Base-by-base conservation (phyloP, 2,329 filamentous ascomycete genomes). In the Stemphylium beticola region DNA sequence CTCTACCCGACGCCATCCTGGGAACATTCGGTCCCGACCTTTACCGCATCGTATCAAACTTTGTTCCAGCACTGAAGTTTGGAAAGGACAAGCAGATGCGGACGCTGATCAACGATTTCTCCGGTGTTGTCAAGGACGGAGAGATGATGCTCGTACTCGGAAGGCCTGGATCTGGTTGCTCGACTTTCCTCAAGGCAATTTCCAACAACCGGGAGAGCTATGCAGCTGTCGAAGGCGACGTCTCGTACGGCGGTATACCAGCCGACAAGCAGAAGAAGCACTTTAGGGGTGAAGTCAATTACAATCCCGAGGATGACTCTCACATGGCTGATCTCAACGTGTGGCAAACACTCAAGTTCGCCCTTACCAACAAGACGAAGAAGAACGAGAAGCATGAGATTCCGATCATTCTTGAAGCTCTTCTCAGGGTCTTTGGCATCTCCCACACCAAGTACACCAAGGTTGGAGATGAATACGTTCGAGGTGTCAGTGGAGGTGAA, bases 11-110 rank as follows among this genome's bases (percentile, higher is more conserved):
- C 60, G 90, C 90, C 2, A 81, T 93, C 33, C 58, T 92, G 4
- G 89, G 89, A 18, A 92, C 90, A 0, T 93, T 95, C 70, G 91
- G 91, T 0, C 90, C 90, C 0, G 91, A 93, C 72, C 77, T 93
- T 1, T 93, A 91, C 71, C 82, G 79, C 18, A 76, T 91, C 6
- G 64, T 92, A 12, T 79, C 78, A 29, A 68, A 77, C 6, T 86
- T 83, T 52, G 66, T 85, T 20, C 84, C 85, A 0, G 75, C 77
- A 17, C 74, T 85, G 14, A 77, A 74, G 34, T 73, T 83, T 41
- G 77, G 79, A 6, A 78, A 78, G 41, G 76, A 78, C 17, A 79
- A 79, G 4, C 78, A 82, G 26, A 80, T 80, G 14, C 77, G 83
- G 32, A 79, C 80, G 24, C 70, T 91, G 18, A 84, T 91, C 53